phyloP scores from a whole-genome alignment of 345 rosid genomes.

The Aurinia saxatilis region DNA sequence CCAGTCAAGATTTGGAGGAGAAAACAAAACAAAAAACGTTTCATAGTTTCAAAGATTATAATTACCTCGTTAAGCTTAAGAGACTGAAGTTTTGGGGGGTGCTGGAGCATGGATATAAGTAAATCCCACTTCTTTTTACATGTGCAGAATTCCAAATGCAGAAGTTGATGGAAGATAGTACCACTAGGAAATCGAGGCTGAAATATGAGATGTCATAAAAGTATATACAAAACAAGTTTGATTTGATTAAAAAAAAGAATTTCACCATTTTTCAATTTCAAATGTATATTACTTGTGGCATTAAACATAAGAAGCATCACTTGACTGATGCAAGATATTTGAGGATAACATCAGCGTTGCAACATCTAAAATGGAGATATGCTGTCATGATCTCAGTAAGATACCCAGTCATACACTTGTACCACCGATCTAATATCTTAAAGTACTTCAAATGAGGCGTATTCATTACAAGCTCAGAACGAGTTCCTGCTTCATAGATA shows the following conservation, averaged over 20 bases:
- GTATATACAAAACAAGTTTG: too few species aligned
- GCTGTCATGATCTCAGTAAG: conserved; percentile 3
- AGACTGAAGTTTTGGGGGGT: conserved; percentile 6
- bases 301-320: neutral
- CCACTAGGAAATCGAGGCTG: neutral
- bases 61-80: conserved; percentile 7
- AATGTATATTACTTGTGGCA: too few species aligned
- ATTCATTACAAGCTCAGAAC: neutral
- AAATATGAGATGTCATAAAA: too few species aligned
- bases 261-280: too few species aligned
- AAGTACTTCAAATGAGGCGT: conserved; percentile 4
- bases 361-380: neutral
- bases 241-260: too few species aligned
- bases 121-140: conserved; percentile 6
- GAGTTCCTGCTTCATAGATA: neutral
- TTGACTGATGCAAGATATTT: neutral
- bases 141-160: too few species aligned
- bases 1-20: too few species aligned
- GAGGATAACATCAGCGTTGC: neutral
- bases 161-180: neutral
- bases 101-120: neutral
- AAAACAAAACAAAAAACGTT: too few species aligned
- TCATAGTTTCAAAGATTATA: too few species aligned
- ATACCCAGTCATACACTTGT: neutral
- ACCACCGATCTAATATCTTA: neutral